Evolutionary conservation across 2,329 filamentous ascomycete genomes (phyloP).

Genomic region (Aspergillus neoniger): DNA sequence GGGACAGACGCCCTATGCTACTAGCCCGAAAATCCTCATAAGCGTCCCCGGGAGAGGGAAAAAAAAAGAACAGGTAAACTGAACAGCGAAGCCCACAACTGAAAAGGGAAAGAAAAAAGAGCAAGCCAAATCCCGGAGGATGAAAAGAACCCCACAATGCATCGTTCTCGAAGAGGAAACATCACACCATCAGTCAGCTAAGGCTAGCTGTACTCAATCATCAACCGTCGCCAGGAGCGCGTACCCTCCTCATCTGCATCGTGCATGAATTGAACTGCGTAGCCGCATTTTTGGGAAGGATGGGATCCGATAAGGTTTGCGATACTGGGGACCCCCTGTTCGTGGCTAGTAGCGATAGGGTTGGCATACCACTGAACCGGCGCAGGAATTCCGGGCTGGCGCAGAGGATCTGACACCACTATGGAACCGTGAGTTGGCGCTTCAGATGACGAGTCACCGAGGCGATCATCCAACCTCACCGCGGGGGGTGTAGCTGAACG

Average conservation of each 20-base stretch:
- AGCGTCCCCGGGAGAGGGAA: not conserved
- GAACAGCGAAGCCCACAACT: not conserved
- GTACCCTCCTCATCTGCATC: conserved; percentile 33
- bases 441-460: conserved; percentile 9
- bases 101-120: conserved; percentile 7
- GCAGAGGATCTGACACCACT: conserved; percentile 14
- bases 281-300: conserved; percentile 31
- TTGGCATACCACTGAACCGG: conserved; percentile 16
- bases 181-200: conserved; percentile 18
- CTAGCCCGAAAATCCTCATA: conserved; percentile 12
- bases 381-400: conserved; percentile 9
- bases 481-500: conserved; percentile 6
- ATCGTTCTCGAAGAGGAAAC: not conserved
- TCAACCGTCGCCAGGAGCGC: conserved; percentile 37
- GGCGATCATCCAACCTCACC: conserved; percentile 8
- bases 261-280: conserved; percentile 35
- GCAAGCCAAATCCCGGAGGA: conserved; percentile 2
- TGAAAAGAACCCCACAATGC: not conserved
- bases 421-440: conserved; percentile 11
- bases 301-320: conserved; percentile 9
- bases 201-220: conserved; percentile 37
- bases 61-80: not conserved
- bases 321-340: conserved; percentile 15
- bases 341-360: not conserved
- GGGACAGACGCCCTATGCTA: conserved; percentile 4